Conservation (phyloP, 352 stramenopile species). For the Halophytophthora polymorphica region DNA sequence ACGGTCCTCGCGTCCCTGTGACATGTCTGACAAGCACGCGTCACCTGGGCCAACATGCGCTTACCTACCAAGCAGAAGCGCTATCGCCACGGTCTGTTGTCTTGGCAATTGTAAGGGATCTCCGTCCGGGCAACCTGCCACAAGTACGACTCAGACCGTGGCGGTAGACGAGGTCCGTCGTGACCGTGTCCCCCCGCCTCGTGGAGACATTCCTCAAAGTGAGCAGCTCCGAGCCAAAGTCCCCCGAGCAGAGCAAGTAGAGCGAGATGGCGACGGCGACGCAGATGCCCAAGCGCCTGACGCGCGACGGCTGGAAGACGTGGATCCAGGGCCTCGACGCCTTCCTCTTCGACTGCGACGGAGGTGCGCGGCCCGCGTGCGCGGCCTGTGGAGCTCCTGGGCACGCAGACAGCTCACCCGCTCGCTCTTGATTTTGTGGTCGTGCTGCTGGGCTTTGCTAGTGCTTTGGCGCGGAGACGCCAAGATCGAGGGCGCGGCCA, state of each 20-base stretch:
- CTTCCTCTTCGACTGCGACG: slow-evolving; percentile 85
- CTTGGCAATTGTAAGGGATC: background rate
- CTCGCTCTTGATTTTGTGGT: too few relatives aligned
- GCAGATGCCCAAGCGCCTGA: slow-evolving; percentile 35
- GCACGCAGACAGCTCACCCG: background rate
- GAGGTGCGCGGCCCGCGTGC: slow-evolving; percentile 33
- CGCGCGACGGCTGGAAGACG: slow-evolving; percentile 37
- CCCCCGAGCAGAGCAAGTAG: slow-evolving; percentile 2
- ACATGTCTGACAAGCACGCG: slow-evolving; percentile 7
- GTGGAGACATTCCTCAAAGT: background rate
- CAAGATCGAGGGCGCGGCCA: slow-evolving; percentile 59
- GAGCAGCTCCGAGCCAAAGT: background rate
- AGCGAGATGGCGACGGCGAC: slow-evolving; percentile 22
- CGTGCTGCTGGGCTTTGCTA: slow-evolving; percentile 8
- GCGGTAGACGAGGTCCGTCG: background rate
- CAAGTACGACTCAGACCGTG: background rate
- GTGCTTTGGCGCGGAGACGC: slow-evolving; percentile 69
- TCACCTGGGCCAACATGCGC: background rate
- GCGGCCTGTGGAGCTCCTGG: background rate
- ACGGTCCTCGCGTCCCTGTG: too few relatives aligned
- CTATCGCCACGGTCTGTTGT: slow-evolving; percentile 7
- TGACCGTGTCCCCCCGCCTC: too few relatives aligned
- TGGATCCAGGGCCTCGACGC: slow-evolving; percentile 66
- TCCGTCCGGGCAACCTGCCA: background rate
- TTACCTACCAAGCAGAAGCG: background rate